Evolutionary conservation across 2,329 filamentous ascomycete genomes (phyloP).

Genomic region (Calonectria hawksworthii): DNA sequence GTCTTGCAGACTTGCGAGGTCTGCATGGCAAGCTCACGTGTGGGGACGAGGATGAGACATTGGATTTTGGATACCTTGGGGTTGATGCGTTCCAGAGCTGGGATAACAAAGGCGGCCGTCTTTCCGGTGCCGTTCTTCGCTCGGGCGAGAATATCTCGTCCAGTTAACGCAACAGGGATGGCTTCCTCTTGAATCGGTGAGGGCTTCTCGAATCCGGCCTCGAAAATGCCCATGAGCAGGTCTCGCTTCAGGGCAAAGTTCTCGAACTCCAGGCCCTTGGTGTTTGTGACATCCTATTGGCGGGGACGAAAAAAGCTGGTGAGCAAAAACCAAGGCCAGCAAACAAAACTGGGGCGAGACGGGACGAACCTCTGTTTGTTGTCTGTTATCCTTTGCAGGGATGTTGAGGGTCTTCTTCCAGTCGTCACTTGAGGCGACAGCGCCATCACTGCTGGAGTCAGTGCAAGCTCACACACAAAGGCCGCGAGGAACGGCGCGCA

Average conservation of each 20-base stretch:
- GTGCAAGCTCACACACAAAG: constrained; percentile 46
- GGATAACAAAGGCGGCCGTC: constrained; percentile 97
- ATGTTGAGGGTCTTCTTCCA: constrained; percentile 83
- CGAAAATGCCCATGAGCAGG: constrained; percentile 98
- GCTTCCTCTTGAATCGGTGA: constrained; percentile 99
- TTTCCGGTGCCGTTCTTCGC: constrained; percentile 99
- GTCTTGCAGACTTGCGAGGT: constrained; percentile 99
- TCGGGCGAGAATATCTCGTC: constrained; percentile 93
- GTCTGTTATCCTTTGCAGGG: constrained; percentile 80
- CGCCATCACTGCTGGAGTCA: constrained; percentile 62
- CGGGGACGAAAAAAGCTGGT: constrained; percentile 31
- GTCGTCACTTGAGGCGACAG: constrained; percentile 66
- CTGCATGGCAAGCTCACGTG: constrained; percentile 95
- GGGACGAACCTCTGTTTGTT: constrained; percentile 80
- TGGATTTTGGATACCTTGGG: constrained; percentile 97
- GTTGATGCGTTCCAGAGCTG: constrained; percentile 94
- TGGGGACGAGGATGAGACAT: constrained; percentile 95
- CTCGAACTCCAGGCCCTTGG: constrained; percentile 97
- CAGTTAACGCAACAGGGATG: constrained; percentile 95
- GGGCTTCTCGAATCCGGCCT: constrained; percentile 98
- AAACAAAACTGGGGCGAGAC: background rate
- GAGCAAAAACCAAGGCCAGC: constrained; percentile 31
- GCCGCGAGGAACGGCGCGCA: constrained; percentile 33
- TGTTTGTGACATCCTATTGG: constrained; percentile 92
- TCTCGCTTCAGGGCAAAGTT: constrained; percentile 96